phyloP scores from a whole-genome alignment of 495 filamentous ascomycete genomes.

The Talaromyces nanjingensis region DNA sequence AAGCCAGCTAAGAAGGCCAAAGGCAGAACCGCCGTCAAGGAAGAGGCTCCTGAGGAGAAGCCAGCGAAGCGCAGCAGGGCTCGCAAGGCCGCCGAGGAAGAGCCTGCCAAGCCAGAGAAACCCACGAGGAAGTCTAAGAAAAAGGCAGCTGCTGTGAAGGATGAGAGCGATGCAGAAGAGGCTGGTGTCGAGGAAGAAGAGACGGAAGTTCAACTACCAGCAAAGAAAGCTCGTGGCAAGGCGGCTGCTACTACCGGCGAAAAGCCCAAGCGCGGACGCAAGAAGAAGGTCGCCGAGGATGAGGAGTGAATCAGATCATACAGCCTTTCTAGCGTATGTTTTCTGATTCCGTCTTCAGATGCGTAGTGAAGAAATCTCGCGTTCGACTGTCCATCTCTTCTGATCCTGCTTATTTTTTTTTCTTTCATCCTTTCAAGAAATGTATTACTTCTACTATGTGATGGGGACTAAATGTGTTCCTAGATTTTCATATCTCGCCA shows the following conservation, averaged over 20 bases:
- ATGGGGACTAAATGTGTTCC: neutral
- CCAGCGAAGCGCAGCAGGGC: constrained; percentile 15
- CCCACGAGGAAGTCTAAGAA: constrained; percentile 16
- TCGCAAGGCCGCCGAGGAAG: constrained; percentile 14
- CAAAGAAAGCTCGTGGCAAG: constrained; percentile 7
- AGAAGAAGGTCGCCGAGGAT: constrained; percentile 22
- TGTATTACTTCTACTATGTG: neutral
- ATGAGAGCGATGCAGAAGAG: neutral
- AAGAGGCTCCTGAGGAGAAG: constrained; percentile 16
- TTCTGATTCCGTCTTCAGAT: neutral
- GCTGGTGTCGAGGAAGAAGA: neutral
- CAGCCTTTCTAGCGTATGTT: neutral
- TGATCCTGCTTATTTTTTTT: neutral
- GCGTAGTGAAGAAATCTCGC: neutral
- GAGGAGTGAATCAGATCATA: neutral
- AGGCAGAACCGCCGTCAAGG: constrained; percentile 7
- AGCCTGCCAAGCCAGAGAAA: neutral
- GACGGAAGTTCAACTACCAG: neutral
- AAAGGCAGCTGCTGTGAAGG: constrained; percentile 7
- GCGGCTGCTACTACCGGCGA: constrained; percentile 11
- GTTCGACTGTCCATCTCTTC: neutral
- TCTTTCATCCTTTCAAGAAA: neutral
- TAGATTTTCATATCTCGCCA: neutral
- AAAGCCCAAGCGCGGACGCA: constrained; percentile 25
- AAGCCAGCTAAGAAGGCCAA: constrained; percentile 15